Percentiles rank a stretch among this genome's conserved stretches.
Evolutionary conservation across 2,329 filamentous ascomycete species (phyloP).

Genomic region (Chaetomium strumarium): DNA sequence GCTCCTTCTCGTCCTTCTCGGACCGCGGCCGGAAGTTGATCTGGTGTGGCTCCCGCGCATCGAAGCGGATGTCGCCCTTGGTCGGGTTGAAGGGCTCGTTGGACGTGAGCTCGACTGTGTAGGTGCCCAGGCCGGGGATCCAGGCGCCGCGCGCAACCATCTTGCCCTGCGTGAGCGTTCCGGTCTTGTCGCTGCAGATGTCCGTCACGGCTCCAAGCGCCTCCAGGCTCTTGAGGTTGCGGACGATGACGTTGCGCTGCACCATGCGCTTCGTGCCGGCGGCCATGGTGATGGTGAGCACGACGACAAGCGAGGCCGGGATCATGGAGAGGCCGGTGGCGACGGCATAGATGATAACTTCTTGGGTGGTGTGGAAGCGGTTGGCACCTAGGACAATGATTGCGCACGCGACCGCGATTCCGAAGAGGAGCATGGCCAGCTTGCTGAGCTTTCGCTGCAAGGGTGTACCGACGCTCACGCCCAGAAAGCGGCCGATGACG

Average conservation of each 20-base stretch:
- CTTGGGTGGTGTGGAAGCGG: constrained; percentile 44
- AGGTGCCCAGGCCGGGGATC: constrained; percentile 49
- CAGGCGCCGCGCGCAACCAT: constrained; percentile 61
- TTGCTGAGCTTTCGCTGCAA: constrained; percentile 63
- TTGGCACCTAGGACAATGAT: constrained; percentile 38
- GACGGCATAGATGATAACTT: constrained; percentile 39
- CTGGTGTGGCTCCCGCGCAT: constrained; percentile 13
- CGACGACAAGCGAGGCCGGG: constrained; percentile 52
- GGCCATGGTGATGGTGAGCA: constrained; percentile 60
- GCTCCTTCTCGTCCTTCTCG: constrained; percentile 6
- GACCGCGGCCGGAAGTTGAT: constrained; percentile 19
- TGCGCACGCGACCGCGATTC: constrained; percentile 42
- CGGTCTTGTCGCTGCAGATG: constrained; percentile 67
- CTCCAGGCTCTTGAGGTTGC: constrained; percentile 59
- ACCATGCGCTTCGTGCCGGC: constrained; percentile 52
- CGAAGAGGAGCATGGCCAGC: constrained; percentile 60
- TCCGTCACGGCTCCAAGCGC: constrained; percentile 65
- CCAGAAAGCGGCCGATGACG: constrained; percentile 34
- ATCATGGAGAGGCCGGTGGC: constrained; percentile 48
- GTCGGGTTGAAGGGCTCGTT: constrained; percentile 57
- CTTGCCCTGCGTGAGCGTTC: constrained; percentile 60
- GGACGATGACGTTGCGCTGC: constrained; percentile 49
- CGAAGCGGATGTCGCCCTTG: constrained; percentile 41
- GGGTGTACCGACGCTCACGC: constrained; percentile 54
- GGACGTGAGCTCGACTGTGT: constrained; percentile 48